These are phyloP conservation scores for Lichtheimia corymbifera DNA, from an alignment of 371 early-diverging fungal species.

Conservation along the genomic window DNA sequence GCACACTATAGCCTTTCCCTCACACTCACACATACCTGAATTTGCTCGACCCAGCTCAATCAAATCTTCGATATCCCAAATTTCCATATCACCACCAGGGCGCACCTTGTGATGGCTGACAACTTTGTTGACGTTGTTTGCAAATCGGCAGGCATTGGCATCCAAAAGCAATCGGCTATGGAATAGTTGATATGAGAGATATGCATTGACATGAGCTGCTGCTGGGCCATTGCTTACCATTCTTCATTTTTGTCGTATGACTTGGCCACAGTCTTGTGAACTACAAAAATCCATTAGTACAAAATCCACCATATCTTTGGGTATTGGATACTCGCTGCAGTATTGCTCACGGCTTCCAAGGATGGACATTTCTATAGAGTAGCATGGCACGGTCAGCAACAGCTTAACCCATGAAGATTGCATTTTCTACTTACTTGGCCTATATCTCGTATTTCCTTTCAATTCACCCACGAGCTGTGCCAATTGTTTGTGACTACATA, in stretches of 20 bases:
- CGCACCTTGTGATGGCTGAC: constrained; percentile 9
- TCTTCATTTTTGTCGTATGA: constrained; percentile 44
- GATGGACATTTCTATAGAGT: constrained; percentile 44
- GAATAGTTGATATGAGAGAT: neutral
- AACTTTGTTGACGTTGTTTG: constrained; percentile 17
- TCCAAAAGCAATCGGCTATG: constrained; percentile 34
- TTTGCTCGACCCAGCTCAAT: constrained; percentile 45
- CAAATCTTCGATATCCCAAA: constrained; percentile 82
- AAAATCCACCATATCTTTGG: neutral
- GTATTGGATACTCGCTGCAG: constrained; percentile 34
- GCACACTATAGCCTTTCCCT: neutral
- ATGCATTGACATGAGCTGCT: neutral
- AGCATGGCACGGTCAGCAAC: neutral
- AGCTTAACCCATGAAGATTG: neutral
- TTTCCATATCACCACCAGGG: constrained; percentile 8
- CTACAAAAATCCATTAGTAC: constrained; percentile 14
- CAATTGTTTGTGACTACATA: constrained; percentile 57
- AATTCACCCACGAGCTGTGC: constrained; percentile 56
- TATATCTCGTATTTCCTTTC: constrained; percentile 51
- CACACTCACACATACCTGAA: constrained; percentile 18
- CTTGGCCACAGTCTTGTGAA: constrained; percentile 43
- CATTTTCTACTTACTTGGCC: constrained; percentile 39
- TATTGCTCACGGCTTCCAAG: constrained; percentile 60
- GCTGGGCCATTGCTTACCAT: constrained; percentile 31
- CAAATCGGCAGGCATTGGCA: constrained; percentile 22